Conservation (phyloP, 2,329 filamentous ascomycete genomes). For the Fusarium phyllophilum region DNA sequence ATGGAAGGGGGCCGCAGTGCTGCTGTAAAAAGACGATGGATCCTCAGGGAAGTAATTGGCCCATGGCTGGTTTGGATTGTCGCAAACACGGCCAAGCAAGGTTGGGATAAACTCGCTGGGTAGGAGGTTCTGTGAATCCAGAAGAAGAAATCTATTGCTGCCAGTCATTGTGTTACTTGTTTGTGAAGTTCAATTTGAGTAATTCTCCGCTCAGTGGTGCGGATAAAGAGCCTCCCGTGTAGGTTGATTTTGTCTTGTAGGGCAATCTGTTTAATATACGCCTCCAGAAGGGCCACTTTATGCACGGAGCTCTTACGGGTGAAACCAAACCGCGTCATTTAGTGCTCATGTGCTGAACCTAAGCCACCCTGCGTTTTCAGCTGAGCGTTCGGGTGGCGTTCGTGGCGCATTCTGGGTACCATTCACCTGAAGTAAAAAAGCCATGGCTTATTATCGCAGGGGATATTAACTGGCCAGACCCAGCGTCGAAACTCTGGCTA, state of each 20-base stretch:
- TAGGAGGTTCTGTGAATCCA: not conserved
- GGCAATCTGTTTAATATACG: too few species aligned
- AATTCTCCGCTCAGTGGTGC: not conserved
- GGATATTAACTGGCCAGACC: rapidly evolving
- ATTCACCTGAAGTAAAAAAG: not conserved
- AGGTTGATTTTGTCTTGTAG: too few species aligned
- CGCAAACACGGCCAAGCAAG: not conserved
- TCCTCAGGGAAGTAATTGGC: not conserved
- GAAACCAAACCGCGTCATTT: too few species aligned
- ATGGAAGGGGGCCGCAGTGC: not conserved
- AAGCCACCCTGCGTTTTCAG: not conserved
- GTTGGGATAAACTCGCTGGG: not conserved
- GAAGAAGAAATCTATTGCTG: not conserved
- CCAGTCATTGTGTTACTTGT: not conserved
- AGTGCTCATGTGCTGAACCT: not conserved
- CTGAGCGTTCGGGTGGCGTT: rapidly evolving
- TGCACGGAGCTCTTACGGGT: too few species aligned
- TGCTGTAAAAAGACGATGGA: not conserved
- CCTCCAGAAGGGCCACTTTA: too few species aligned
- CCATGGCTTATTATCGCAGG: rapidly evolving
- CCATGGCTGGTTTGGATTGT: not conserved
- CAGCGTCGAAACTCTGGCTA: not conserved
- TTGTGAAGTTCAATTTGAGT: not conserved
- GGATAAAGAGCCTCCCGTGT: too few species aligned
- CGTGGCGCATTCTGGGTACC: not conserved